These are phyloP conservation scores for Suillus decipiens DNA, from an alignment of 768 basidiomycete species.

Conservation along the genomic window DNA sequence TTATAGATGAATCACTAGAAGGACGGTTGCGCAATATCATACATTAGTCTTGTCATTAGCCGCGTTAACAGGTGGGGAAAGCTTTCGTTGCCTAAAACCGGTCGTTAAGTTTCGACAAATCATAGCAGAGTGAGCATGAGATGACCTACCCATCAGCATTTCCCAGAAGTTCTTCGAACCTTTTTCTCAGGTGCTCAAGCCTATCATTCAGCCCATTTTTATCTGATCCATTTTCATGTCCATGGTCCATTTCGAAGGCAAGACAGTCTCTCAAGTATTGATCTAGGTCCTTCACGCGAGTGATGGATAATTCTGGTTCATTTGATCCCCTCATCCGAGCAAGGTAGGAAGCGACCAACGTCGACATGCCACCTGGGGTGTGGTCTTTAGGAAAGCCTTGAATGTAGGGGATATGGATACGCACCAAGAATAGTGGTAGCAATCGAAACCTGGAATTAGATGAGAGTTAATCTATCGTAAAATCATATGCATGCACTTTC, in stretches of 20 bases:
- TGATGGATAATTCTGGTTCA: constrained; percentile 66
- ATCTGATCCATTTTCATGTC: constrained; percentile 32
- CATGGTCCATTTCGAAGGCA: constrained; percentile 61
- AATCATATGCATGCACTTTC: not conserved
- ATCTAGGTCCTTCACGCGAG: constrained; percentile 60
- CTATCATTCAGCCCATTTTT: constrained; percentile 14
- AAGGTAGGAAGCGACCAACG: constrained; percentile 70
- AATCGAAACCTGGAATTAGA: constrained; percentile 30
- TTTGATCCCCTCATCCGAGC: constrained; percentile 68
- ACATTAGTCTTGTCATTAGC: not conserved
- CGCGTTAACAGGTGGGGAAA: not conserved
- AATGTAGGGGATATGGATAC: constrained; percentile 12
- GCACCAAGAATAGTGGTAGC: constrained; percentile 38
- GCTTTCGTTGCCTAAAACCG: constrained; percentile 3
- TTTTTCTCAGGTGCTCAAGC: constrained; percentile 19
- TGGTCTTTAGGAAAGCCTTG: not conserved
- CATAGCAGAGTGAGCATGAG: not conserved
- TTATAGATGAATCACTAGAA: not conserved
- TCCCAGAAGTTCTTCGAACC: constrained; percentile 32
- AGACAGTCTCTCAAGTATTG: constrained; percentile 64
- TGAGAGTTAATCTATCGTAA: not conserved
- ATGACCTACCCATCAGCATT: constrained; percentile 15
- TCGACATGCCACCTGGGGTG: constrained; percentile 57
- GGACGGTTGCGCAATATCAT: not conserved
- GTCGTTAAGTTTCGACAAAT: not conserved